These are phyloP conservation scores for Candida ortonii DNA, from an alignment of 805 yeast genomes.

Conservation along the genomic window DNA sequence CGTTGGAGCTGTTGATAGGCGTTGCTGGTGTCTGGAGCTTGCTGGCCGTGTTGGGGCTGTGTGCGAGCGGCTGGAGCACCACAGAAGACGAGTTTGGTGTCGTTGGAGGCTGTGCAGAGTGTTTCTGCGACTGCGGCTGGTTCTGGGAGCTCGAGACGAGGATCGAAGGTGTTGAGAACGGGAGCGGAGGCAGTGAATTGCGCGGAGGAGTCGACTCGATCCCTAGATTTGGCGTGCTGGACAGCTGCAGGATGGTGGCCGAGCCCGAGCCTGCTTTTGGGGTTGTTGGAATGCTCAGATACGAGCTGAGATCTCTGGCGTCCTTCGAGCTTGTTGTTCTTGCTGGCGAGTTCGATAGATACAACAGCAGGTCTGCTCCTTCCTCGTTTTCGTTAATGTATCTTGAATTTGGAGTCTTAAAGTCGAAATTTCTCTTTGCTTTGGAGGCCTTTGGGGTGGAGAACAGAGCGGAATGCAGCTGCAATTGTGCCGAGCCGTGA, in stretches of 20 bases:
- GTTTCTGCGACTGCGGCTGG: constrained; percentile 3
- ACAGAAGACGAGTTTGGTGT: constrained; percentile 14
- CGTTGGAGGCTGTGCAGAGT: constrained; percentile 16
- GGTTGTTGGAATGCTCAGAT: constrained; percentile 28
- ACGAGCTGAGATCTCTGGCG: constrained; percentile 14
- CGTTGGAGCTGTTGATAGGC: constrained; percentile 14
- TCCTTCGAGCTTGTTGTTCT: constrained; percentile 34
- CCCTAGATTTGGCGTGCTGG: constrained; percentile 21
- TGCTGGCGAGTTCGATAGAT: constrained; percentile 75
- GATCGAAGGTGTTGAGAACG: constrained; percentile 25
- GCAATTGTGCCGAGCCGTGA: constrained; percentile 20
- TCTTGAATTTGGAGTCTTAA: constrained; percentile 32
- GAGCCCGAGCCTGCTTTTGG: constrained; percentile 24
- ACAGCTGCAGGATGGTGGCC: constrained; percentile 16
- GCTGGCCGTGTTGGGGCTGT: constrained; percentile 1
- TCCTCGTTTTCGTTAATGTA: constrained; percentile 40
- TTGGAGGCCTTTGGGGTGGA: constrained; percentile 32
- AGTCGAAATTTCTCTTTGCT: constrained; percentile 15
- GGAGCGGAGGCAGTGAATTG: constrained; percentile 15
- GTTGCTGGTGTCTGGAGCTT: constrained; percentile 17
- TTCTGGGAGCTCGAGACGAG: no score
- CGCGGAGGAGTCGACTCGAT: constrained; percentile 30
- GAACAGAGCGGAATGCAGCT: constrained; percentile 25
- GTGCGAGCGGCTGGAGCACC: constrained; percentile 8
- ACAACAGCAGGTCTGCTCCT: constrained; percentile 81